A percentile compares a stretch with the other conserved stretches of the same genome.
Evolutionary conservation across 306 rosid genomes (phyloP).

Genomic region (Carpinus viminea): DNA sequence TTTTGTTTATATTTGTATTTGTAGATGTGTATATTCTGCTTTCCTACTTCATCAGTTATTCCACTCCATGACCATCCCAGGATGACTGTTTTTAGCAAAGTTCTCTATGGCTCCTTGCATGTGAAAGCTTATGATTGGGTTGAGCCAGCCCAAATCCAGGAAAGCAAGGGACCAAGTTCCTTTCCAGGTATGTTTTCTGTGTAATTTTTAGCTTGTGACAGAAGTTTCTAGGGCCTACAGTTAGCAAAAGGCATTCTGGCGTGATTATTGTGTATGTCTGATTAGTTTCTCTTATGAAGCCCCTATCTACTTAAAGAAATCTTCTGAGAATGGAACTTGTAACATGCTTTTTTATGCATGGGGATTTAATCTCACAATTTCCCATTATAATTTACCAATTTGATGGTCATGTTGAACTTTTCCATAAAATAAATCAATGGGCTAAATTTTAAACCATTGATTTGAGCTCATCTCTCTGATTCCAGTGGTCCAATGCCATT

Average conservation of each 20-base stretch:
- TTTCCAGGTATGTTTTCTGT: constrained; percentile 49
- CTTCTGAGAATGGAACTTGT: not conserved
- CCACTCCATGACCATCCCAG: constrained; percentile 98
- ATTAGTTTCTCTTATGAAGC: not conserved
- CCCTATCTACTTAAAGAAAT: constrained; percentile 1
- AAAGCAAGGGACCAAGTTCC: constrained; percentile 56
- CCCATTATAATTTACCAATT: not conserved
- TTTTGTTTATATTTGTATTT: not conserved
- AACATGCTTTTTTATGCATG: not conserved
- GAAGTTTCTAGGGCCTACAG: not conserved
- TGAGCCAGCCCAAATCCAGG: constrained; percentile 66
- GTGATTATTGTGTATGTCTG: not conserved
- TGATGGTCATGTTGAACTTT: not conserved
- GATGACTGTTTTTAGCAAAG: constrained; percentile 95
- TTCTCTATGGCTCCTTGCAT: constrained; percentile 91
- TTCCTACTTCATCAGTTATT: constrained; percentile 86
- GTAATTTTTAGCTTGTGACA: constrained; percentile 11
- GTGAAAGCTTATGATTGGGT: constrained; percentile 98
- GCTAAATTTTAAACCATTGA: constrained; percentile 3
- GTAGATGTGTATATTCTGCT: constrained; percentile 94
- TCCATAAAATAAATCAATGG: not conserved
- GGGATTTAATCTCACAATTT: not conserved
- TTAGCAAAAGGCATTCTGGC: not conserved
- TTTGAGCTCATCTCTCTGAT: not conserved
- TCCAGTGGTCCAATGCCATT: not conserved